Evolutionary conservation across 2,329 filamentous ascomycete species (phyloP).

Genomic region (Coleophoma cylindrospora): DNA sequence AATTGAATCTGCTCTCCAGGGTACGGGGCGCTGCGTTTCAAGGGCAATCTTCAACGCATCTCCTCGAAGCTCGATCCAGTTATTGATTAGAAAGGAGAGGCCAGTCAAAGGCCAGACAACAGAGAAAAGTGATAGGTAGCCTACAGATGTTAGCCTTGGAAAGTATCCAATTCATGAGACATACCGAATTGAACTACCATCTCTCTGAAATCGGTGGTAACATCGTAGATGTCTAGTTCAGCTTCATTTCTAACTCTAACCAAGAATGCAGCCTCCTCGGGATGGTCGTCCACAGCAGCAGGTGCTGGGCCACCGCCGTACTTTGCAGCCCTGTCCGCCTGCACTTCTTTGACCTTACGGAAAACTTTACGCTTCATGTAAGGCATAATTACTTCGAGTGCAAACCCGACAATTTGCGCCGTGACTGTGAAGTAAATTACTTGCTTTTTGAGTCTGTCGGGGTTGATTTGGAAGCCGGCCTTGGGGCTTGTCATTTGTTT

Average conservation of each 20-base stretch:
- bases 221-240: constrained; percentile 79
- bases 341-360: constrained; percentile 73
- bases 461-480: constrained; percentile 73
- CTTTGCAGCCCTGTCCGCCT: constrained; percentile 54
- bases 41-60: constrained; percentile 93
- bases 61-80: constrained; percentile 91
- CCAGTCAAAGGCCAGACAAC: constrained; percentile 93
- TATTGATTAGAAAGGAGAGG: constrained; percentile 85
- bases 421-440: constrained; percentile 96
- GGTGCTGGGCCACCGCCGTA: constrained; percentile 33
- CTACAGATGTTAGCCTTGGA: constrained; percentile 36
- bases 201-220: constrained; percentile 85
- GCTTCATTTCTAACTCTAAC: constrained; percentile 77
- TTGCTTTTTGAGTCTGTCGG: constrained; percentile 77
- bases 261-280: constrained; percentile 78
- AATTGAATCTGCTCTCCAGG: constrained; percentile 87
- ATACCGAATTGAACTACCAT: constrained; percentile 79
- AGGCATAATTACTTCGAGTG: constrained; percentile 79
- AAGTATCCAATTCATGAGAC: constrained; percentile 10
- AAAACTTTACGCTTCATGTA: constrained; percentile 76
- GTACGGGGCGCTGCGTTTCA: constrained; percentile 83
- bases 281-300: constrained; percentile 55
- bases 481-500: constrained; percentile 57
- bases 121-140: constrained; percentile 87
- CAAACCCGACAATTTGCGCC: constrained; percentile 84